Evolutionary conservation across 2,329 filamentous ascomycete species (phyloP).

Genomic region (Onygenales sp.): DNA sequence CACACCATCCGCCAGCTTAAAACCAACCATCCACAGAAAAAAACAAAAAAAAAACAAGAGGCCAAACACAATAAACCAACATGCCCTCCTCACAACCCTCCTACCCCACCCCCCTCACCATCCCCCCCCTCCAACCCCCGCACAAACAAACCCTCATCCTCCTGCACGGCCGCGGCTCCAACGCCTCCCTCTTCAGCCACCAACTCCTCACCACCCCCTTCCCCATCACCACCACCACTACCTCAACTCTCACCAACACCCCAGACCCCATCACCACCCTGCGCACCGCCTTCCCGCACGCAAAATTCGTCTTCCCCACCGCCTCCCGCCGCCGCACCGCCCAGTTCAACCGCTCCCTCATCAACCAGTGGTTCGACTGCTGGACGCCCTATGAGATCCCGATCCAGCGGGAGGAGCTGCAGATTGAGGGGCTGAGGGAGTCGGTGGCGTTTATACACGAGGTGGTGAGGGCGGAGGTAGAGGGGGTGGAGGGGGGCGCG

Average conservation of each 20-base stretch:
- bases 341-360: slow-evolving; percentile 29
- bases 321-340: slow-evolving; percentile 34
- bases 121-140: slow-evolving; percentile 1
- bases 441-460: slow-evolving; percentile 32
- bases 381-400: slow-evolving; percentile 22
- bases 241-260: neutral
- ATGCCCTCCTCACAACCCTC: neutral
- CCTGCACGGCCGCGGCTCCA: slow-evolving; percentile 42
- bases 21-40: neutral
- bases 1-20: too few species aligned
- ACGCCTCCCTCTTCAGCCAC: slow-evolving; percentile 30
- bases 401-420: slow-evolving; percentile 26
- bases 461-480: slow-evolving; percentile 29
- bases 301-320: slow-evolving; percentile 44
- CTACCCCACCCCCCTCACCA: slow-evolving; percentile 6
- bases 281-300: slow-evolving; percentile 29
- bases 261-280: slow-evolving; percentile 14
- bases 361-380: slow-evolving; percentile 42
- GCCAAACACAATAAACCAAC: neutral
- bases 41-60: neutral
- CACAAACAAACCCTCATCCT: slow-evolving; percentile 41
- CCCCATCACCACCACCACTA: neutral
- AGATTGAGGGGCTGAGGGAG: slow-evolving; percentile 34
- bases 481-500: slow-evolving; percentile 19
- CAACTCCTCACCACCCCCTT: slow-evolving; percentile 27